Percentiles rank a stretch among this genome's conserved stretches.
These are phyloP conservation scores for Ustilago curta DNA, from an alignment of 1,284 basidiomycete genomes.

Conservation along the genomic window DNA sequence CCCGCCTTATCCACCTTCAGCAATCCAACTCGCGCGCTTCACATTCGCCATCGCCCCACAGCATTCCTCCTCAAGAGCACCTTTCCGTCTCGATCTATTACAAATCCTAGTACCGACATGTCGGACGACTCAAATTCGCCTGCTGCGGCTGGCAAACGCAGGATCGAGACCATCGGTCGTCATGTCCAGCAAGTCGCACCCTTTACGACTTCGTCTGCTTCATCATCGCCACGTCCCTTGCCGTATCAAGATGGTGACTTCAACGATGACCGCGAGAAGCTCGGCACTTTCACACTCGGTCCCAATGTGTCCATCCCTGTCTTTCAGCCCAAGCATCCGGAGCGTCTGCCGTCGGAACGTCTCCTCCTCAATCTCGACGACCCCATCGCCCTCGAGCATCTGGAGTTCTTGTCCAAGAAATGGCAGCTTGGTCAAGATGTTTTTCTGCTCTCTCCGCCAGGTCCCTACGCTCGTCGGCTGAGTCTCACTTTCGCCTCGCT, in stretches of 20 bases:
- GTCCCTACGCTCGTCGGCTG: conserved; percentile 69
- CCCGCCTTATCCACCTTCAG: conserved; percentile 6
- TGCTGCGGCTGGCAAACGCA: conserved; percentile 29
- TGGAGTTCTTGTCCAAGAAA: conserved; percentile 68
- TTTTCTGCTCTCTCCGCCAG: conserved; percentile 67
- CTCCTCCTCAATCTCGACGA: conserved; percentile 65
- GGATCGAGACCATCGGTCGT: conserved; percentile 43
- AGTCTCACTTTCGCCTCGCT: conserved; percentile 69
- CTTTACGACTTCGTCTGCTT: conserved; percentile 26
- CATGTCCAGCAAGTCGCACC: conserved; percentile 39
- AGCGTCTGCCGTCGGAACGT: conserved; percentile 57
- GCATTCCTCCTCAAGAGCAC: neutral
- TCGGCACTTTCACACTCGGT: conserved; percentile 64
- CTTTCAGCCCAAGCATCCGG: conserved; percentile 51
- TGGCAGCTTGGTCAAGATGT: conserved; percentile 68
- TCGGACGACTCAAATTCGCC: conserved; percentile 33
- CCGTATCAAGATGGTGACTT: conserved; percentile 13
- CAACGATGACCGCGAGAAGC: conserved; percentile 35
- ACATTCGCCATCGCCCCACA: neutral
- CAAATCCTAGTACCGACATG: conserved; percentile 8
- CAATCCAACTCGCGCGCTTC: neutral
- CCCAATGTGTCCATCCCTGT: conserved; percentile 65
- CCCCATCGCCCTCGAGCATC: conserved; percentile 64
- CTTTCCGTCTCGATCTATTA: neutral
- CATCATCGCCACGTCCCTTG: conserved; percentile 25